A percentile compares a stretch with the other conserved stretches of the same genome.
Conservation (phyloP, 352 stramenopile genomes). For the Pythium sukuiense region DNA sequence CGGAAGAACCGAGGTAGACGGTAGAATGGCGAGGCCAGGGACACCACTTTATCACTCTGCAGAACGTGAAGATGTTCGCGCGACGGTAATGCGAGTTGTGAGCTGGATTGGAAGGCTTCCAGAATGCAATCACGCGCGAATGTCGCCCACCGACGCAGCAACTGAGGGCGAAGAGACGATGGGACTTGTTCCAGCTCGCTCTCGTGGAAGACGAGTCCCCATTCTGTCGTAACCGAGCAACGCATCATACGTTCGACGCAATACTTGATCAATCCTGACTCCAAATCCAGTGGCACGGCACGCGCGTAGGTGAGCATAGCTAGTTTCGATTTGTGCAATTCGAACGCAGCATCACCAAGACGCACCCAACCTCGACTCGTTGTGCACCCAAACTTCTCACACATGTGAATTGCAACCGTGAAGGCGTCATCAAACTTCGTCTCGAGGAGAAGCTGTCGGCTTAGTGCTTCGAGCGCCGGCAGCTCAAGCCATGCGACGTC, state of each 20-base stretch:
- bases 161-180: neutral
- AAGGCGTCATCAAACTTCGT: slow-evolving; percentile 22
- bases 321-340: slow-evolving; percentile 19
- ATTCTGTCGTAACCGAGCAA: slow-evolving; percentile 29
- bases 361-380: slow-evolving; percentile 31
- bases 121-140: slow-evolving; percentile 1
- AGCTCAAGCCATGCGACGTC: slow-evolving; percentile 27
- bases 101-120: slow-evolving; percentile 1
- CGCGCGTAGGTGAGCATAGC: slow-evolving; percentile 30
- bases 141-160: slow-evolving; percentile 23
- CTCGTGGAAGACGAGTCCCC: slow-evolving; percentile 25
- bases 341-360: slow-evolving; percentile 26
- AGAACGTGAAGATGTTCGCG: slow-evolving; percentile 24
- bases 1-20: slow-evolving; percentile 31
- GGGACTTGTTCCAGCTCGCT: slow-evolving; percentile 25
- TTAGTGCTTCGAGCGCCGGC: slow-evolving; percentile 29
- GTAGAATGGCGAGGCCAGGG: slow-evolving; percentile 11
- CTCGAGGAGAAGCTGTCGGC: slow-evolving; percentile 26
- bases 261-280: slow-evolving; percentile 14
- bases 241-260: slow-evolving; percentile 18
- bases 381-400: slow-evolving; percentile 15
- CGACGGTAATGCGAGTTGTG: slow-evolving; percentile 12
- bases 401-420: slow-evolving; percentile 13
- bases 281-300: slow-evolving; percentile 7
- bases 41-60: neutral